Percentiles rank a stretch among this genome's conserved stretches.
These are phyloP conservation scores for Apiospora arundinis DNA, from an alignment of 2,329 filamentous ascomycete species.

Conservation along the genomic window DNA sequence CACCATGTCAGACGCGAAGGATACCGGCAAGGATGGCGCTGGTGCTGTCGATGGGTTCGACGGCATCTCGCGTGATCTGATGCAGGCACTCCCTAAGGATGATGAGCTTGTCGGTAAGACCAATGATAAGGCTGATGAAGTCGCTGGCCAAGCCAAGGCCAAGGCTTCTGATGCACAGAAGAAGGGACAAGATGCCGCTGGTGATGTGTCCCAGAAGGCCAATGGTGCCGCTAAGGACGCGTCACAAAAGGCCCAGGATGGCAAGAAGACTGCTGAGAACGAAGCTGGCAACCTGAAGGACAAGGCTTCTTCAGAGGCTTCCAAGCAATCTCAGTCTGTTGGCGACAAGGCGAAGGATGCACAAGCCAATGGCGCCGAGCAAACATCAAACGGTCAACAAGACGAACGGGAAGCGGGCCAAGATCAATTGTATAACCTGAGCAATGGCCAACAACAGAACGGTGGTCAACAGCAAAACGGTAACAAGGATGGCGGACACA, in stretches of 20 bases:
- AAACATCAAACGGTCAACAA: not conserved
- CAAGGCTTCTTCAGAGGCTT: not conserved
- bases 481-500: not conserved
- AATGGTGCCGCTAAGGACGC: not conserved
- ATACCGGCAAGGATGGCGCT: not conserved
- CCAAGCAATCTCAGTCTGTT: not conserved
- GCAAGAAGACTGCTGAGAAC: not conserved
- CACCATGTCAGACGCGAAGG: conserved; percentile 7
- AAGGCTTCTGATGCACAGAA: not conserved
- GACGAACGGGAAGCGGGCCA: not conserved
- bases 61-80: conserved; percentile 14
- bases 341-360: not conserved
- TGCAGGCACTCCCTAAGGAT: conserved; percentile 29
- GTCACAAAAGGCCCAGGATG: not conserved
- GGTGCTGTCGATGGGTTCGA: not conserved
- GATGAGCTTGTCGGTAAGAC: conserved; percentile 29
- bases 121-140: conserved; percentile 30
- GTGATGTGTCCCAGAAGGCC: not conserved
- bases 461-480: conserved; percentile 1
- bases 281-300: not conserved
- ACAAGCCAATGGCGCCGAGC: not conserved
- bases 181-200: conserved; percentile 9
- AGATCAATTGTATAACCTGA: conserved; percentile 8
- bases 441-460: conserved; percentile 7
- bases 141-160: conserved; percentile 21